Conservation (phyloP, 768 basidiomycete species). For the Macrolepiota fuliginosa region DNA sequence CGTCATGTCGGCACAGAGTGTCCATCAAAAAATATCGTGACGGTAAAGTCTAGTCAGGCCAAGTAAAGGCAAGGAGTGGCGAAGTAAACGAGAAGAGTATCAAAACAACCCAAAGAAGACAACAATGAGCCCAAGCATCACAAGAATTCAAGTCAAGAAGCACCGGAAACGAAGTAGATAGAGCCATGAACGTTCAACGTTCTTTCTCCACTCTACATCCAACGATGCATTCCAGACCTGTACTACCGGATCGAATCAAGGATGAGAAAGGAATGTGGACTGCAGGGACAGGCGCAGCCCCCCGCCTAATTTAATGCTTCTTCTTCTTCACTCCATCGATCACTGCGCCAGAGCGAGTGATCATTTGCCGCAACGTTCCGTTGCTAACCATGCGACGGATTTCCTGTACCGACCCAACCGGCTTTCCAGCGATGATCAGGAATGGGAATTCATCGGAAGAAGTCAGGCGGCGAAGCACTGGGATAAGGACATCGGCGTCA, state of each 20-base stretch:
- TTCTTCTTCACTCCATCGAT: slow-evolving; percentile 51
- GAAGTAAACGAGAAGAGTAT: neutral
- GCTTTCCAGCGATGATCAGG: slow-evolving; percentile 64
- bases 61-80: neutral
- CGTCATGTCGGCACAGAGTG: neutral
- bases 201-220: neutral
- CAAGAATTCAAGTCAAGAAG: neutral
- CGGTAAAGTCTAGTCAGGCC: neutral
- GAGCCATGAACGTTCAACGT: neutral
- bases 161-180: neutral
- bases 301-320: slow-evolving; percentile 23
- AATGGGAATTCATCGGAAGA: slow-evolving; percentile 54
- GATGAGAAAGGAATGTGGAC: neutral
- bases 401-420: slow-evolving; percentile 49
- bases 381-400: slow-evolving; percentile 47
- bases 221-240: no score
- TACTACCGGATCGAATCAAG: neutral
- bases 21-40: neutral
- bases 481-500: slow-evolving; percentile 60
- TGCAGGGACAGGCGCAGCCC: neutral
- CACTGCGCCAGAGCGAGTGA: slow-evolving; percentile 56
- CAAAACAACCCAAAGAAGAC: neutral
- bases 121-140: neutral
- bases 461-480: slow-evolving; percentile 64
- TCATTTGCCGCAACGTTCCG: slow-evolving; percentile 49